phyloP scores from a whole-genome alignment of 1,139 yeast genomes.

The Hyphopichia wangnamkhiaoensis region DNA sequence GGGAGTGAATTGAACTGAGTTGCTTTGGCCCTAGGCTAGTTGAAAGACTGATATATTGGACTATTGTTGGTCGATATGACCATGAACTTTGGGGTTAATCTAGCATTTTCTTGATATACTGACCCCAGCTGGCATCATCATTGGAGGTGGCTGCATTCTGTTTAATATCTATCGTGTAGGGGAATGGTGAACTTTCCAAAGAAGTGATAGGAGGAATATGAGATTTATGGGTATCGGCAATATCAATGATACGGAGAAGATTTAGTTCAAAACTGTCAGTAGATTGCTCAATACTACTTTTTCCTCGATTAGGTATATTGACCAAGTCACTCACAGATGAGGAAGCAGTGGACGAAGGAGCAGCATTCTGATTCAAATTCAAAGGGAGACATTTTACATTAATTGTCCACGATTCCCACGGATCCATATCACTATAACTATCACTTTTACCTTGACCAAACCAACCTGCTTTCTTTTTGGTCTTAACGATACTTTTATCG shows the following conservation, averaged over 20 bases:
- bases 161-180: conserved; percentile 44
- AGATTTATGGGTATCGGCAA: conserved; percentile 55
- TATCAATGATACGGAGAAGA: conserved; percentile 48
- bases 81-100: too few relatives aligned
- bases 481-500: conserved; percentile 25
- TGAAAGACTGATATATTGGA: too few relatives aligned
- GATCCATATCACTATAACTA: conserved; percentile 20
- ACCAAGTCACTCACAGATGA: conserved; percentile 1
- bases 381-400: conserved; percentile 37
- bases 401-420: conserved; percentile 49
- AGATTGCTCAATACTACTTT: conserved; percentile 22
- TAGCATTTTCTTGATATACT: conserved; percentile 48
- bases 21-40: too few relatives aligned
- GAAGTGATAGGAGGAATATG: conserved; percentile 78
- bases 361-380: conserved; percentile 5
- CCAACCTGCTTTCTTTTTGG: conserved; percentile 45
- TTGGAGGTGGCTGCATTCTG: conserved; percentile 15
- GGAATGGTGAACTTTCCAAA: conserved; percentile 67
- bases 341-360: background rate
- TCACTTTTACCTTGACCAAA: conserved; percentile 35
- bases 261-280: conserved; percentile 42
- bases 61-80: too few relatives aligned
- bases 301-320: background rate
- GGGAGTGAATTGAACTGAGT: too few relatives aligned
- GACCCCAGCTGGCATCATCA: conserved; percentile 47